Evolutionary conservation across 257 asterid species (phyloP).

Genomic region (Solanum chiquidenum): DNA sequence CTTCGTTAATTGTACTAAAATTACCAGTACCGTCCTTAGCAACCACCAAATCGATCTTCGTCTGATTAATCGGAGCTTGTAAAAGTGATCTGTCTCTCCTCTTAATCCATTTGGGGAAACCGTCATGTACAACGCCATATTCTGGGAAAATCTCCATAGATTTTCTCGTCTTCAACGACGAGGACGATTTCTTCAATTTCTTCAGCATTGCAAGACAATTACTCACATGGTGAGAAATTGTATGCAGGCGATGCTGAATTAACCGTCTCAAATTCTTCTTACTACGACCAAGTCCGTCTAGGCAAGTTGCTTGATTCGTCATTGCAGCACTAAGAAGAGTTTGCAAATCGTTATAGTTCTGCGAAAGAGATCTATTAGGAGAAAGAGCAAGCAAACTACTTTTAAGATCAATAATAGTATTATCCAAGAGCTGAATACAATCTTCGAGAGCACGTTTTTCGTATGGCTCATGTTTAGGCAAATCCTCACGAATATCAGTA

Average conservation of each 20-base stretch:
- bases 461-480: slow-evolving; percentile 31
- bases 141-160: slow-evolving; percentile 23
- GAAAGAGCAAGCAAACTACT: slow-evolving; percentile 31
- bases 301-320: slow-evolving; percentile 90
- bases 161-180: neutral
- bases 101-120: slow-evolving; percentile 65
- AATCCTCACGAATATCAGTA: slow-evolving; percentile 42
- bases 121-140: slow-evolving; percentile 24
- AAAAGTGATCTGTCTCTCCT: slow-evolving; percentile 45
- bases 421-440: slow-evolving; percentile 59
- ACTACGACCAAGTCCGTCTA: slow-evolving; percentile 74
- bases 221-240: slow-evolving; percentile 70
- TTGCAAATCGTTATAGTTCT: slow-evolving; percentile 43
- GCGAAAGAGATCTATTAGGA: slow-evolving; percentile 12
- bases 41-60: slow-evolving; percentile 38
- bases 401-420: slow-evolving; percentile 38
- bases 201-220: slow-evolving; percentile 71
- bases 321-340: slow-evolving; percentile 86
- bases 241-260: slow-evolving; percentile 37
- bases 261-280: slow-evolving; percentile 38
- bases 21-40: slow-evolving; percentile 88
- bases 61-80: slow-evolving; percentile 37
- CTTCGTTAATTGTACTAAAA: slow-evolving; percentile 53
- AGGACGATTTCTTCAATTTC: slow-evolving; percentile 28
- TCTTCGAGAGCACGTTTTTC: slow-evolving; percentile 72